Conservation (phyloP, 2,329 filamentous ascomycete species). For the Cladobotryum mycophilum region DNA sequence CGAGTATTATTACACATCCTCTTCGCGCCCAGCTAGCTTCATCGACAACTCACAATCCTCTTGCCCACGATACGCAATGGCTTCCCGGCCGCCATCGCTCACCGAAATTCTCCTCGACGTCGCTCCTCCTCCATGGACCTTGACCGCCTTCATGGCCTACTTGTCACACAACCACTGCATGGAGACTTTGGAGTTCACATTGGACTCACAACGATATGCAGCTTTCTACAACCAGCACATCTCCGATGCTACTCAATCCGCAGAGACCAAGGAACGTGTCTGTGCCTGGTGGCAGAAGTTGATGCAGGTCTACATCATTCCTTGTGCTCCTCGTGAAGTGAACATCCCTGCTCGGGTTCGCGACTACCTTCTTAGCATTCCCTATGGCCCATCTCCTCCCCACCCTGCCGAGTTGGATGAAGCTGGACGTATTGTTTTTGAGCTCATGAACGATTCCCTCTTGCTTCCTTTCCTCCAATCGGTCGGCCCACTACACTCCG, state of each 20-base stretch:
- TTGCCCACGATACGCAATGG: slow-evolving; percentile 27
- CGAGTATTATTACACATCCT: slow-evolving; percentile 34
- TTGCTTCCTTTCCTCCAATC: slow-evolving; percentile 84
- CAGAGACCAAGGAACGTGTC: slow-evolving; percentile 56
- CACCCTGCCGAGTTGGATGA: slow-evolving; percentile 70
- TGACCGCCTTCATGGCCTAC: slow-evolving; percentile 92
- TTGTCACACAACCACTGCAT: slow-evolving; percentile 95
- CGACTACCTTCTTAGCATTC: slow-evolving; percentile 63
- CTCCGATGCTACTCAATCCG: slow-evolving; percentile 30
- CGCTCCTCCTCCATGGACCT: slow-evolving; percentile 80
- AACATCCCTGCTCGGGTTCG: slow-evolving; percentile 84
- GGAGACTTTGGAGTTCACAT: slow-evolving; percentile 92
- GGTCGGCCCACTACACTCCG: slow-evolving; percentile 34
- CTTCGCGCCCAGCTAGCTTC: slow-evolving; percentile 44
- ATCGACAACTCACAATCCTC: slow-evolving; percentile 38
- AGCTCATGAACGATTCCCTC: slow-evolving; percentile 96
- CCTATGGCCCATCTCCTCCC: slow-evolving; percentile 55
- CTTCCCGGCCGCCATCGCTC: slow-evolving; percentile 56
- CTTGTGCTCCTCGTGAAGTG: slow-evolving; percentile 78
- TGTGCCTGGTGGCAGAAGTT: slow-evolving; percentile 81
- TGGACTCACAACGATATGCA: slow-evolving; percentile 84
- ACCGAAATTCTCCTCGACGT: slow-evolving; percentile 83
- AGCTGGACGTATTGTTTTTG: slow-evolving; percentile 82
- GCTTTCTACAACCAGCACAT: slow-evolving; percentile 46
- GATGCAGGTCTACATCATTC: slow-evolving; percentile 82